Conservation (phyloP, 225 moss, liverwort and hornwort genomes). For the Pseudoscleropodium purum region DNA sequence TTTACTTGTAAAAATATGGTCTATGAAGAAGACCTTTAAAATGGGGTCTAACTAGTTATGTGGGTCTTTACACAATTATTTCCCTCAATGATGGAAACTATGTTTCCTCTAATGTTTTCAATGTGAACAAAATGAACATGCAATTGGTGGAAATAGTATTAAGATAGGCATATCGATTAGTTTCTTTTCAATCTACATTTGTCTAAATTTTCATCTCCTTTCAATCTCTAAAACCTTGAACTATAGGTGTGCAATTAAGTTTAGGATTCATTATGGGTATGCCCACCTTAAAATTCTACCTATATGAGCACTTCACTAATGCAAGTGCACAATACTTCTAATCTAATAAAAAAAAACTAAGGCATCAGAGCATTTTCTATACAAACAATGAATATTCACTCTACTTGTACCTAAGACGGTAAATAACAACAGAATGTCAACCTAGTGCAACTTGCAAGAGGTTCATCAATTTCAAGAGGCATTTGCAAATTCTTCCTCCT, state of each 20-base stretch:
- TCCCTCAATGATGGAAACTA: fast-evolving
- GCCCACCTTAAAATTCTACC: background rate
- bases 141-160: too few relatives aligned
- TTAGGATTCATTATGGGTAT: too few relatives aligned
- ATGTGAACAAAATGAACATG: background rate
- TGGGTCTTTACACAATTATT: background rate
- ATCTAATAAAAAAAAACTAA: background rate
- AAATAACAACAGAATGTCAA: fast-evolving
- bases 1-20: background rate
- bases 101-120: background rate
- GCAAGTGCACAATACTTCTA: background rate
- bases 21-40: too few relatives aligned
- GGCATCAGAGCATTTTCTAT: too few relatives aligned
- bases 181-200: background rate
- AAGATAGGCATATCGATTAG: background rate
- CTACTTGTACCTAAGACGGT: fast-evolving
- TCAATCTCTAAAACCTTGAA: background rate
- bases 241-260: too few relatives aligned
- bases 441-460: too few relatives aligned
- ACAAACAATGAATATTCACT: too few relatives aligned
- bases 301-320: background rate
- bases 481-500: too few relatives aligned
- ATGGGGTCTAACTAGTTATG: too few relatives aligned
- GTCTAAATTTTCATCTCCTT: background rate
- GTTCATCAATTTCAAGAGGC: too few relatives aligned